Conservation (phyloP, 1,139 yeast species). For the Pichia sp. region DNA sequence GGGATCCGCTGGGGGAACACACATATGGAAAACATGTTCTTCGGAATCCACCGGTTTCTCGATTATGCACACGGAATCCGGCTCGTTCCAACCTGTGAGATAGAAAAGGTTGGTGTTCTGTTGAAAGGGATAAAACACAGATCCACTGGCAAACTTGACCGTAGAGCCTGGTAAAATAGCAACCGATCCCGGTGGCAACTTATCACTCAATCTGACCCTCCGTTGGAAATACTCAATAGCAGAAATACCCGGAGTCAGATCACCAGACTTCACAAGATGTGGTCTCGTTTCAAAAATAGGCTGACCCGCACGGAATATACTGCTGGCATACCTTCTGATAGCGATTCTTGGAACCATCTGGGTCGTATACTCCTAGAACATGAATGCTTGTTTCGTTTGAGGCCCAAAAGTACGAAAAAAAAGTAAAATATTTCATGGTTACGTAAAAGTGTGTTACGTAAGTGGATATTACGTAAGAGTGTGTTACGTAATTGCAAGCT, state of each 20-base stretch:
- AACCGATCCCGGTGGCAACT: constrained; percentile 55
- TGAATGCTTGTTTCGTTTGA: no score
- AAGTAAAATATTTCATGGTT: no score
- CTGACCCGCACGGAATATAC: constrained; percentile 53
- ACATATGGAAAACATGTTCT: constrained; percentile 59
- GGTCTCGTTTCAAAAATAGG: constrained; percentile 85
- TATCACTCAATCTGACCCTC: constrained; percentile 46
- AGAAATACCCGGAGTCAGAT: constrained; percentile 80
- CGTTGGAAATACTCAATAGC: constrained; percentile 77
- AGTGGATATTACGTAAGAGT: no score
- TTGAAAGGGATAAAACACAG: constrained; percentile 86
- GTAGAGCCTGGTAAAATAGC: constrained; percentile 70
- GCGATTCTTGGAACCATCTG: no score
- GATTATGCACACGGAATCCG: constrained; percentile 69
- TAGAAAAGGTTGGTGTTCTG: constrained; percentile 86
- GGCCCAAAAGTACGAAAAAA: no score
- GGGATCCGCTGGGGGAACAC: constrained; percentile 80
- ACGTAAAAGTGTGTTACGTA: no score
- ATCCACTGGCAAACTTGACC: constrained; percentile 74
- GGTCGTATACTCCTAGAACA: no score
- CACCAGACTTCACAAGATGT: constrained; percentile 61
- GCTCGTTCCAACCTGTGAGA: constrained; percentile 90
- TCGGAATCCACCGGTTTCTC: constrained; percentile 54
- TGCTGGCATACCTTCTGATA: no score
- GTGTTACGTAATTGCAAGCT: no score